A percentile compares a stretch with the other conserved stretches of the same genome.
phyloP scores from a whole-genome alignment of 805 yeast genomes.

The Yueomyces sinensis region DNA sequence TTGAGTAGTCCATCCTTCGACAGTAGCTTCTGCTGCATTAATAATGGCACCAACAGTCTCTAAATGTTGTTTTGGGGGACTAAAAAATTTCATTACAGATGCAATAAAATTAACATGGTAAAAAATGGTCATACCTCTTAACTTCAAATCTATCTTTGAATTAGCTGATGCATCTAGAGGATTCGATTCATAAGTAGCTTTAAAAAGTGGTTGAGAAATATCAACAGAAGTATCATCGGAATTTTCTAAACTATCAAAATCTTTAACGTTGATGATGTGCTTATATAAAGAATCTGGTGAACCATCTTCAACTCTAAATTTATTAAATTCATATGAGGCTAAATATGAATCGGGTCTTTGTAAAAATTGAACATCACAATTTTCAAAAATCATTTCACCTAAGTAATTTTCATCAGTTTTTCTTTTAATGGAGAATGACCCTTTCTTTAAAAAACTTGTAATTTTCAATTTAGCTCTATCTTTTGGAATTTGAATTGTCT shows the following conservation, averaged over 20 bases:
- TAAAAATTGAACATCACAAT: slow-evolving; percentile 57
- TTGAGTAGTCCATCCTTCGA: slow-evolving; percentile 80
- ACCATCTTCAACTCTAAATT: slow-evolving; percentile 79
- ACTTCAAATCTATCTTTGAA: slow-evolving; percentile 55
- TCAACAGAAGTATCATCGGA: slow-evolving; percentile 11
- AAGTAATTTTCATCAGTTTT: slow-evolving; percentile 29
- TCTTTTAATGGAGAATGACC: slow-evolving; percentile 52
- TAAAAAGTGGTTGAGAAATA: slow-evolving; percentile 50
- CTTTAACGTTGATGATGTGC: slow-evolving; percentile 76
- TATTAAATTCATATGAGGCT: slow-evolving; percentile 61
- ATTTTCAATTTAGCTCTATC: slow-evolving; percentile 60
- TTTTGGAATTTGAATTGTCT: slow-evolving; percentile 53
- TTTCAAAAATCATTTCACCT: slow-evolving; percentile 73
- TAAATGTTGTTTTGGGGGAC: slow-evolving; percentile 72
- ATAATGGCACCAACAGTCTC: slow-evolving; percentile 85
- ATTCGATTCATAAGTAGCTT: slow-evolving; percentile 68
- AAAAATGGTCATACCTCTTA: slow-evolving; percentile 79
- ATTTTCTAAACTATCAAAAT: slow-evolving; percentile 26
- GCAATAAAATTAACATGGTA: slow-evolving; percentile 80
- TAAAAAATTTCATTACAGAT: slow-evolving; percentile 61
- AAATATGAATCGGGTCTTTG: slow-evolving; percentile 72
- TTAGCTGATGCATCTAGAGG: slow-evolving; percentile 82
- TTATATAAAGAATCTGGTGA: slow-evolving; percentile 68
- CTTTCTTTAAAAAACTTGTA: slow-evolving; percentile 55
- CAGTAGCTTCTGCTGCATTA: slow-evolving; percentile 90